These are phyloP conservation scores for Rhodotorula sphaerocarpa DNA, from an alignment of 768 basidiomycete genomes.

Conservation along the genomic window DNA sequence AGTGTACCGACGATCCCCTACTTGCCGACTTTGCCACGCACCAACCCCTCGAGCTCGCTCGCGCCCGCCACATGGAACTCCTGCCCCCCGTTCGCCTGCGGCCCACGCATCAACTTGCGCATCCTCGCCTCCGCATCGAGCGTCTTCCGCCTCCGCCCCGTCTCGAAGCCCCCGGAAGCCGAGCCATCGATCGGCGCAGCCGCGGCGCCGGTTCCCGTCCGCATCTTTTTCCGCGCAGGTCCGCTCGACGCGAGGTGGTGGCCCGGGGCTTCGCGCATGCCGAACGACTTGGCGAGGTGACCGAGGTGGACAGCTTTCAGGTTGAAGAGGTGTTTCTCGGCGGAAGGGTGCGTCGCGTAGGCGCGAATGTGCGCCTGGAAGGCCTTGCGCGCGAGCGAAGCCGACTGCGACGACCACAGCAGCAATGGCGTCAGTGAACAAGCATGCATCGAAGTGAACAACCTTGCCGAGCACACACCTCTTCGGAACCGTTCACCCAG, in stretches of 20 bases:
- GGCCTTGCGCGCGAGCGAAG: slow-evolving; percentile 67
- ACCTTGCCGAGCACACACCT: slow-evolving; percentile 49
- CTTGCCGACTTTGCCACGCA: no score
- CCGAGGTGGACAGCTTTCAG: slow-evolving; percentile 88
- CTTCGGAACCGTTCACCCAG: slow-evolving; percentile 69
- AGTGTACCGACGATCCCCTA: no score
- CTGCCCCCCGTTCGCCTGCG: slow-evolving; percentile 10
- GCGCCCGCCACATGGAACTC: slow-evolving; percentile 34
- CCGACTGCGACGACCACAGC: slow-evolving; percentile 52
- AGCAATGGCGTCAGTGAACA: neutral
- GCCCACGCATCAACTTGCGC: slow-evolving; percentile 33
- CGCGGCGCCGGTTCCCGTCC: neutral
- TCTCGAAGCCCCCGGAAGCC: slow-evolving; percentile 19
- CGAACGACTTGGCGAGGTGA: slow-evolving; percentile 81
- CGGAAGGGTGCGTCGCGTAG: slow-evolving; percentile 90
- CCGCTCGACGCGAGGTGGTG: neutral
- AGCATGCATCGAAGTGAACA: slow-evolving; percentile 2
- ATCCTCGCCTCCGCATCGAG: slow-evolving; percentile 22
- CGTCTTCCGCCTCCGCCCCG: slow-evolving; percentile 17
- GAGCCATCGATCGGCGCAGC: neutral
- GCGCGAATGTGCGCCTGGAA: slow-evolving; percentile 89
- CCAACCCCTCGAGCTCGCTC: slow-evolving; percentile 7
- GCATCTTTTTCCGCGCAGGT: neutral
- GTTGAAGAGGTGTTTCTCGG: slow-evolving; percentile 95
- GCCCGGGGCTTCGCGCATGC: slow-evolving; percentile 73